Evolutionary conservation across 345 rosid genomes (phyloP).

Genomic region (Balakata baccata): DNA sequence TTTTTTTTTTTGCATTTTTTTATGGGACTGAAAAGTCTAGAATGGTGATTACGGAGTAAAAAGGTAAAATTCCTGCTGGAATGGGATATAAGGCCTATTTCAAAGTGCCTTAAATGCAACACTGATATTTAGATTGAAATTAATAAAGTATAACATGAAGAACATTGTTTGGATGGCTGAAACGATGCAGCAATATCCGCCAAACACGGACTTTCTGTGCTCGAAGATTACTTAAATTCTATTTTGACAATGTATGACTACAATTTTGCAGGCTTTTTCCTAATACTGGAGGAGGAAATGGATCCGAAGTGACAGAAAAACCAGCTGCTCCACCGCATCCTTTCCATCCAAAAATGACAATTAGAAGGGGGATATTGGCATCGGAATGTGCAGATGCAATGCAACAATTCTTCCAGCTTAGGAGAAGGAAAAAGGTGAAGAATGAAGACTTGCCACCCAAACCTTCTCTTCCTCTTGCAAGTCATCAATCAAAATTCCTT

Average conservation of each 20-base stretch:
- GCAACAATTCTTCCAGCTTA: slow-evolving; percentile 88
- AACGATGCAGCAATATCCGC: background rate
- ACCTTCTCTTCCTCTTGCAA: slow-evolving; percentile 52
- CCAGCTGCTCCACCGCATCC: slow-evolving; percentile 83
- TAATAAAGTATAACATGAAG: background rate
- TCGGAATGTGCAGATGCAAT: slow-evolving; percentile 78
- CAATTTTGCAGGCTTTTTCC: slow-evolving; percentile 65
- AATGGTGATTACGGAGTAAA: background rate
- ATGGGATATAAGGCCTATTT: background rate
- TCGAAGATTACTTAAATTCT: background rate
- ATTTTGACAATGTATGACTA: background rate
- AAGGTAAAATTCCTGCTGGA: too few species aligned
- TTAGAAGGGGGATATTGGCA: slow-evolving; percentile 72
- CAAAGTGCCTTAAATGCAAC: background rate
- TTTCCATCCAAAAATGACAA: slow-evolving; percentile 84
- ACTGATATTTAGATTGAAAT: background rate
- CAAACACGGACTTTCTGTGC: background rate
- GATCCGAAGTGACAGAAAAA: slow-evolving; percentile 48
- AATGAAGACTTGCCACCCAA: slow-evolving; percentile 38
- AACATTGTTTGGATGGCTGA: background rate
- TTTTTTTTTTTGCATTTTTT: too few species aligned
- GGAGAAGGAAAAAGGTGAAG: slow-evolving; percentile 75
- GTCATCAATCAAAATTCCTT: slow-evolving; percentile 67
- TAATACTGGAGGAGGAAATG: slow-evolving; percentile 38
- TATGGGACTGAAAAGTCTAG: background rate